These are phyloP conservation scores for Lepidium africanum DNA, from an alignment of 345 rosid species.

Conservation along the genomic window DNA sequence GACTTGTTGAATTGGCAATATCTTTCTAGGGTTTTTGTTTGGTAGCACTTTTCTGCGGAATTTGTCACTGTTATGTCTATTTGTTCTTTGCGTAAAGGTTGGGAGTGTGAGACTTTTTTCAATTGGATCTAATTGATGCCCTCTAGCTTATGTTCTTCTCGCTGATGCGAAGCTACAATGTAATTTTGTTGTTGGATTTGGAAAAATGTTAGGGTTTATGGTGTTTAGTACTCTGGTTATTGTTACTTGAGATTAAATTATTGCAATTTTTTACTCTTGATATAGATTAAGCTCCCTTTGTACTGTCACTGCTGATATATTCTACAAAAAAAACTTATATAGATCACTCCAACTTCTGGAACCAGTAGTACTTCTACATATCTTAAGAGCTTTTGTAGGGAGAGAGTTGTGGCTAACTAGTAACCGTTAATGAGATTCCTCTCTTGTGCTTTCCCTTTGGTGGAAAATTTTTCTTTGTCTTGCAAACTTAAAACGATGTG, in stretches of 20 bases:
- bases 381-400: neutral
- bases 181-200: neutral
- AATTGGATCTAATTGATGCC: conserved; percentile 7
- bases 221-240: neutral
- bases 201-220: neutral
- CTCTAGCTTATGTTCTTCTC: neutral
- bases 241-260: neutral
- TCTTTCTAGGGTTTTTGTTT: neutral
- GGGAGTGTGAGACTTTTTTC: neutral
- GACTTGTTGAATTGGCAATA: neutral
- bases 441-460: neutral
- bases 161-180: neutral
- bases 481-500: neutral
- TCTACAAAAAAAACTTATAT: neutral
- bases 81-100: neutral
- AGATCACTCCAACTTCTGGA: neutral
- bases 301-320: neutral
- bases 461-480: neutral
- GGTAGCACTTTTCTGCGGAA: neutral
- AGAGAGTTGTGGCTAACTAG: neutral
- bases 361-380: neutral
- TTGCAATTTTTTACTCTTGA: neutral
- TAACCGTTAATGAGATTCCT: neutral
- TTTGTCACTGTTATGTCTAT: neutral
- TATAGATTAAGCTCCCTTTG: neutral